These are phyloP conservation scores for Prunus yedoensis DNA, from an alignment of 331 rosid species.

Conservation along the genomic window DNA sequence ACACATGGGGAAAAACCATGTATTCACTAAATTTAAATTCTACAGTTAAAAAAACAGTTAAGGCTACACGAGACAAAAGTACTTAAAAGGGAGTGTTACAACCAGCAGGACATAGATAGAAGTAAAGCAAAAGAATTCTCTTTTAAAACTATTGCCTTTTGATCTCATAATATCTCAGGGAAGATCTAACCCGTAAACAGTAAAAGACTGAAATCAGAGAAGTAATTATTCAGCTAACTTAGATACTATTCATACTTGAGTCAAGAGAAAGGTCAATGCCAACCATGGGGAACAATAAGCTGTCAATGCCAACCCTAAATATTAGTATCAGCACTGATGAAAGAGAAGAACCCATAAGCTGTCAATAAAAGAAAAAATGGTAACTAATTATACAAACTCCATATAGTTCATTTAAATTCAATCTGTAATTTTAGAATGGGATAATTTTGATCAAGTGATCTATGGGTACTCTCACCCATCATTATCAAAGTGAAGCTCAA, in stretches of 20 bases:
- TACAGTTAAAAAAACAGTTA: neutral
- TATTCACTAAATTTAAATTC: neutral
- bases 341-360: neutral
- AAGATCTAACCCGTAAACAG: neutral
- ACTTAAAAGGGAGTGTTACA: neutral
- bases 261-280: neutral
- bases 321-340: neutral
- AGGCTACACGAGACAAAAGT: neutral
- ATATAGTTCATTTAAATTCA: neutral
- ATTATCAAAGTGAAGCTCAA: too few species aligned
- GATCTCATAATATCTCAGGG: neutral
- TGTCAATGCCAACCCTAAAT: too few species aligned
- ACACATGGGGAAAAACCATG: neutral
- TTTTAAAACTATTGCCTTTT: neutral
- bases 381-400: neutral
- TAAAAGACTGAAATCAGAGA: neutral
- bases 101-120: neutral
- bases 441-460: too few species aligned
- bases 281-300: neutral
- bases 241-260: conserved; percentile 3
- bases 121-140: neutral
- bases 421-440: neutral
- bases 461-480: too few species aligned
- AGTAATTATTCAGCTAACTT: neutral
- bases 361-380: neutral